Evolutionary conservation across 2,329 filamentous ascomycete genomes (phyloP), one percentile per base, ranked within the genome.

Genomic region (Fusarium sacchari): DNA sequence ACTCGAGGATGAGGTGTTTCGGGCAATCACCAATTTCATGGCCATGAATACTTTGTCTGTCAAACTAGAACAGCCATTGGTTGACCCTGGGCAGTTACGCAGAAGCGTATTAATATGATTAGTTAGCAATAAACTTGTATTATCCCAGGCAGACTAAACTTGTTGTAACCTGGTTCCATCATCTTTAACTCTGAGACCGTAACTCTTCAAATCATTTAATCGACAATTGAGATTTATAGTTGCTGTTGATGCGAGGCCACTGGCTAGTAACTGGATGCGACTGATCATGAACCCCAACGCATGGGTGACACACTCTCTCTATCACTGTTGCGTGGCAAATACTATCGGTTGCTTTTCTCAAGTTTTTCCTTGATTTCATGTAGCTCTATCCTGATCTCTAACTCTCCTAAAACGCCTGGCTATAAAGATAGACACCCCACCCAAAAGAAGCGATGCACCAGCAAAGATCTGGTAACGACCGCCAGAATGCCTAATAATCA

Each of bases 391-490:
- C 14, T 32, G 2, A 24, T n/a, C 13, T 30, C 2, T 14, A 1
- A 32, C 17, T n/a, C 4, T 20, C 11, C 8, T 32, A 22, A 24
- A 56, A 7, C 20, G 39, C 20, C 34, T 64, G 5, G 46, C 46
- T 46, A 64, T 55, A 10, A 30, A 56, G 24, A 64, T 40, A 24
- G 56, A 64, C 13, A 47, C 5, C 10, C 60, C 37, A n/a, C 56
- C 56, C 14, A 36, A 18, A 17, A 30, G n/a, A 4, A 58, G 40
- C 13, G 42, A 49, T 18, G 15, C 40, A 47, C 40, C 42, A 22
- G 56, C 42, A n/a, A 58, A 58, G 40, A 47, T 28, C 8, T 58
- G 56, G 7, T 58, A 58, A 47, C 49, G 40, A 6, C 42, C 55
- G 4, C 11, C 42, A 36, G 40, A 47, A 12, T 11, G 18, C 14